Percentiles rank a stretch among this genome's conserved stretches.
Conservation (phyloP, 441 rosid genomes). For the Adansonia rubrostipa region DNA sequence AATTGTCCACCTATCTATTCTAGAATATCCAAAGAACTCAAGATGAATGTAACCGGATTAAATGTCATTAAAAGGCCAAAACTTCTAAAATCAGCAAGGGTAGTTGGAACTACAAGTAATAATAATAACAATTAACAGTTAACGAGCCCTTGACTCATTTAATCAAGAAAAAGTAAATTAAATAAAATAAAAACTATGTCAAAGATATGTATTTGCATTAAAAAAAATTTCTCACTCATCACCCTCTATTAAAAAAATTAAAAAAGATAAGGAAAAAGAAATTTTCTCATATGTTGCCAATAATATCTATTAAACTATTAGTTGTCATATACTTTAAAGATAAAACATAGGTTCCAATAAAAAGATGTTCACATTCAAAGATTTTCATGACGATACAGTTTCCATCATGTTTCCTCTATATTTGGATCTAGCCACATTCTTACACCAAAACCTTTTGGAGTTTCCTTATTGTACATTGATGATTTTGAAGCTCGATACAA, state of each 20-base stretch:
- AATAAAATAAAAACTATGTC: background rate
- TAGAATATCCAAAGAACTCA: background rate
- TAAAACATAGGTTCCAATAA: background rate
- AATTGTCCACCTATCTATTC: conserved; percentile 8
- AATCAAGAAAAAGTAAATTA: background rate
- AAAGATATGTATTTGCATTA: background rate
- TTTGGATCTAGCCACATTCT: background rate
- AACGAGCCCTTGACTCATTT: background rate
- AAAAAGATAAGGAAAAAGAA: background rate
- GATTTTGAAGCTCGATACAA: background rate
- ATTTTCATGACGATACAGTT: background rate
- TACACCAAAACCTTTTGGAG: conserved; percentile 9
- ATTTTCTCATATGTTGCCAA: conserved; percentile 7
- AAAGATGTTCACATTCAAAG: background rate
- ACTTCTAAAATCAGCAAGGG: background rate
- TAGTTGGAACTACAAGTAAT: background rate
- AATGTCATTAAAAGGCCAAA: conserved; percentile 10
- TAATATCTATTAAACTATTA: conserved; percentile 20
- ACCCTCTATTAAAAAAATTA: background rate
- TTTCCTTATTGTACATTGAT: background rate
- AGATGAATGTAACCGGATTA: background rate
- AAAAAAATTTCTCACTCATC: background rate
- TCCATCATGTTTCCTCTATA: background rate
- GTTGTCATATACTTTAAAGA: background rate
- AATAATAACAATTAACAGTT: background rate